A percentile compares a stretch with the other conserved stretches of the same genome.
These are phyloP conservation scores for Gracilaria gracilis DNA, from an alignment of 23 red algal species.

Conservation along the genomic window DNA sequence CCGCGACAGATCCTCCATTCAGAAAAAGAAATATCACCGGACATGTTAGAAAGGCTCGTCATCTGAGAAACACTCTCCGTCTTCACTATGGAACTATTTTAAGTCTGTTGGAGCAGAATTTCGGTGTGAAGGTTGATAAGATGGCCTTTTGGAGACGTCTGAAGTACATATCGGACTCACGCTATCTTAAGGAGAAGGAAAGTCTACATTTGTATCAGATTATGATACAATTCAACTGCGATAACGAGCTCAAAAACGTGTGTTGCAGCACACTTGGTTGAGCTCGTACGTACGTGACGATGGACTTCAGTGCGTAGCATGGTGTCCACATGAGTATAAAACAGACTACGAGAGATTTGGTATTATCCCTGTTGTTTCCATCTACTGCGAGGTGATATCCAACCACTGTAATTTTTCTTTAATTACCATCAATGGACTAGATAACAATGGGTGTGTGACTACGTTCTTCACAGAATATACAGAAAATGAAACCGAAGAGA, in stretches of 20 bases:
- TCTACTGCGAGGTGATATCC: neutral
- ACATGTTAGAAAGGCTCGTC: neutral
- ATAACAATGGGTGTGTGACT: neutral
- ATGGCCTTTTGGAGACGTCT: neutral
- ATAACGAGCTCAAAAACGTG: neutral
- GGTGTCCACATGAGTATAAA: neutral
- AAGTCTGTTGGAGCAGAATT: neutral
- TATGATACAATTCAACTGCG: neutral
- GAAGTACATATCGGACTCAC: neutral
- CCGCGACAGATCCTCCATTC: too few relatives aligned
- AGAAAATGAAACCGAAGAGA: neutral
- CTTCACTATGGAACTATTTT: neutral
- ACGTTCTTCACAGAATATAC: neutral
- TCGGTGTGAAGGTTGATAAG: neutral
- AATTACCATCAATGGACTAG: neutral
- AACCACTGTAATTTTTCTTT: neutral
- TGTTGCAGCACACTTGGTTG: neutral
- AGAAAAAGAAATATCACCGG: neutral
- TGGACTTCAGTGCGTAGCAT: neutral
- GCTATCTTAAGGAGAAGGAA: neutral
- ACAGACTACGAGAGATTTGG: slow-evolving; percentile 1
- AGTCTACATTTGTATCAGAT: neutral
- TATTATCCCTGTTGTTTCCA: neutral
- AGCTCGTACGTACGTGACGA: too few relatives aligned
- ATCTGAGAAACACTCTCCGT: neutral